These are phyloP conservation scores for Mycena amicta DNA, from an alignment of 768 basidiomycete genomes.

Conservation along the genomic window DNA sequence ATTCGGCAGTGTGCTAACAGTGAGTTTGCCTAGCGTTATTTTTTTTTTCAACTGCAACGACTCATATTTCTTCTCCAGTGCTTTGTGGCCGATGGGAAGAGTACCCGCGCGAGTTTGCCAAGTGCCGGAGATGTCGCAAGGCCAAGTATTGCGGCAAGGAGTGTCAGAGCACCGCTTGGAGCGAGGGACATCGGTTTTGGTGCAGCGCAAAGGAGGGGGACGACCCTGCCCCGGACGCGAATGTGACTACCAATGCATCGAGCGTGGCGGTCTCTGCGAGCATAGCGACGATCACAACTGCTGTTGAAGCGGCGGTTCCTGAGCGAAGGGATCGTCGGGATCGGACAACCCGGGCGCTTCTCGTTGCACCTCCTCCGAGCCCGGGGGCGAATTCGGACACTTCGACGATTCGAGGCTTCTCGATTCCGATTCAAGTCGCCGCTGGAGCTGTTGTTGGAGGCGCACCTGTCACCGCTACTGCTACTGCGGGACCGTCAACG, in stretches of 20 bases:
- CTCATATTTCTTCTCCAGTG: slow-evolving; percentile 53
- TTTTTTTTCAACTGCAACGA: not conserved
- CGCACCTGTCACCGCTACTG: not conserved
- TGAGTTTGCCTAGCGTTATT: slow-evolving; percentile 46
- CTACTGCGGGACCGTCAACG: slow-evolving; percentile 10
- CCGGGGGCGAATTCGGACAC: too few species aligned
- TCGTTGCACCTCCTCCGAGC: slow-evolving; percentile 3
- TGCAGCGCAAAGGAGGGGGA: slow-evolving; percentile 68
- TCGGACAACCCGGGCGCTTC: slow-evolving; percentile 15
- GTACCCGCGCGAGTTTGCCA: slow-evolving; percentile 93
- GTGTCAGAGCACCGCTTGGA: slow-evolving; percentile 96
- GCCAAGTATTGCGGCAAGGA: slow-evolving; percentile 99
- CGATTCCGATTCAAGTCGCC: slow-evolving; percentile 1
- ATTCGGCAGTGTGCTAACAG: slow-evolving; percentile 98
- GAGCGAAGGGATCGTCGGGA: slow-evolving; percentile 21
- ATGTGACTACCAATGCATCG: slow-evolving; percentile 10
- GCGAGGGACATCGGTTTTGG: slow-evolving; percentile 95
- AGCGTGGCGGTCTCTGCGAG: slow-evolving; percentile 14
- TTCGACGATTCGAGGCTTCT: slow-evolving; percentile 18
- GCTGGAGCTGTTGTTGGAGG: not conserved
- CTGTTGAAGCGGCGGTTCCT: slow-evolving; percentile 5
- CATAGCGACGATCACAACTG: slow-evolving; percentile 12
- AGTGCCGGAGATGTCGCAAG: slow-evolving; percentile 93
- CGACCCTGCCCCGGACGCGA: slow-evolving; percentile 29
- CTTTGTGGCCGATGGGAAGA: slow-evolving; percentile 94